Evolutionary conservation across 345 rosid species (phyloP), one percentile per base, ranked within the genome.

Genomic region (rapeseed (Brassica napus)): DNA sequence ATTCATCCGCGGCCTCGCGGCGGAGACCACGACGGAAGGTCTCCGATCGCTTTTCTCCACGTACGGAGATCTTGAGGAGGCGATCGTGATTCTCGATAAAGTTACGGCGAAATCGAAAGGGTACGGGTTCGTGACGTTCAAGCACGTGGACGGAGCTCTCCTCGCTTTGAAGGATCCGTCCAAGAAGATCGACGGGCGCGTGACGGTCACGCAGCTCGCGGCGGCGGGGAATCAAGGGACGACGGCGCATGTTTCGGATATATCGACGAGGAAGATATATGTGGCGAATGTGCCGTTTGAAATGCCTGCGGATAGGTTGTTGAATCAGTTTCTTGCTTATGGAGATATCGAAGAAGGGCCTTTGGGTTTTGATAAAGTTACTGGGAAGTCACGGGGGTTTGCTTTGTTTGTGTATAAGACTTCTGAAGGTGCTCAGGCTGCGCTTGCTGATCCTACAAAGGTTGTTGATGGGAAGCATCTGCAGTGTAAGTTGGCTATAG

Each of bases 321-420:
- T 84, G 74, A 81, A 82, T 10, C 88, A 77, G 28, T 92, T 89
- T 47, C 32, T 87, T 30, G 81, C 80, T 74, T 92, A 86, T 49
- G 97, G 97, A 5, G 96, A 92, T 71, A 87, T 92, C 30, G 97
- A 92, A 75, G 92, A 88, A 75, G 97, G 97, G 4, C 97, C 97
- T 1, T 62, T 92, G 59, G 97, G 97, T 4, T 89, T 89, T 62
- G 96, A 91, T 80, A 90, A 90, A 78, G 83, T 83, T 81, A 91
- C 96, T 0, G 96, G 96, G 21, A 92, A 92, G 62, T 88, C 92
- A 0, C 85, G 83, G 42, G 97, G 97, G 0, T 92, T 88, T 54
- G 94, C 96, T 0, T 77, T 92, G 77, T 92, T 92, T 78, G 96
- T 92, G 0, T 92, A 91, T 34, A 92, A 89, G 89, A 85, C 89